A percentile compares a stretch with the other conserved stretches of the same genome.
Conservation (phyloP, 768 basidiomycete species). For the Fistulinella prunicolor region DNA sequence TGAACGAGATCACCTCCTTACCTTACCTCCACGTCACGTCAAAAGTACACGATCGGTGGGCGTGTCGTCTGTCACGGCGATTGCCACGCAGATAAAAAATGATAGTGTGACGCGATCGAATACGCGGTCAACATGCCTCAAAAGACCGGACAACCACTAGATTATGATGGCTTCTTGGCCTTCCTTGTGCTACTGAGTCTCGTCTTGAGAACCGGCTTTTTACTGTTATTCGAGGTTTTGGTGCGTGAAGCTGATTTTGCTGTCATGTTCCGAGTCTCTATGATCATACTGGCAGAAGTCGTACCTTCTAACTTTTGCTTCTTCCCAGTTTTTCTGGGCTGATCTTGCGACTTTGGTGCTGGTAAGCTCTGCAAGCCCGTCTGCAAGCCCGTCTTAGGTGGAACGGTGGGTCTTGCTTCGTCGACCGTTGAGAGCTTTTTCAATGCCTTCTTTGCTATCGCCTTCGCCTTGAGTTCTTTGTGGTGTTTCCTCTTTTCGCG, state of each 20-base stretch:
- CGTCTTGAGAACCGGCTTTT: conserved; percentile 3
- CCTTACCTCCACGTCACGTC: too few relatives aligned
- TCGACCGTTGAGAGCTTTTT: conserved; percentile 1
- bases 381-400: too few relatives aligned
- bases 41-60: too few relatives aligned
- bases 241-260: conserved; percentile 2
- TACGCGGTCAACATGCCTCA: conserved; percentile 7
- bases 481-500: conserved; percentile 49
- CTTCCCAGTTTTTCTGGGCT: conserved; percentile 9
- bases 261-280: background rate
- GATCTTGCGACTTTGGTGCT: conserved; percentile 1
- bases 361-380: background rate
- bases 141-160: background rate
- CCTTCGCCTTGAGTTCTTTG: conserved; percentile 43
- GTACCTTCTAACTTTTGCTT: conserved; percentile 15
- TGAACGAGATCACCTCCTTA: too few relatives aligned
- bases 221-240: background rate
- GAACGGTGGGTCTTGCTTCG: background rate
- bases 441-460: conserved; percentile 34
- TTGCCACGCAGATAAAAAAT: too few relatives aligned
- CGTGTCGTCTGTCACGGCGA: too few relatives aligned
- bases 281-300: background rate
- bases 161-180: conserved; percentile 4
- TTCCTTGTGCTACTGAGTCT: conserved; percentile 1
- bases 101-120: too few relatives aligned